Evolutionary conservation across 345 rosid genomes (phyloP).

Genomic region (Citrus reticulata): DNA sequence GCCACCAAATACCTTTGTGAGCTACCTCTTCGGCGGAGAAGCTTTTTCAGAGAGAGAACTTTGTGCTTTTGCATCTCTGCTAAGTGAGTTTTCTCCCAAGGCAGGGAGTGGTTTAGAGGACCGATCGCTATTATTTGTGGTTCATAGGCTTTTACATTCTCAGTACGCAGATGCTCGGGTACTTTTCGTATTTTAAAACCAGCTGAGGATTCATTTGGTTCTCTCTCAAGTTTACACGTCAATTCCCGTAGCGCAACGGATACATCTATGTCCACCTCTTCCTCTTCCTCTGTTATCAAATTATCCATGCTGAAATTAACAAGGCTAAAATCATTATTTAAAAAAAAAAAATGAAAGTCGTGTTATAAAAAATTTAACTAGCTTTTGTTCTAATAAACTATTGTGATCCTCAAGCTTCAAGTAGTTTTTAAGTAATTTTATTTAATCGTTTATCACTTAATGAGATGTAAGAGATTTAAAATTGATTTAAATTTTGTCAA

Average conservation of each 20-base stretch:
- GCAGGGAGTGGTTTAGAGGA: too few species aligned
- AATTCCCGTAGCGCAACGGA: fast-evolving
- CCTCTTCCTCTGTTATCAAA: too few species aligned
- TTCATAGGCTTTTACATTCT: constrained; percentile 14
- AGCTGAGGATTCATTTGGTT: too few species aligned
- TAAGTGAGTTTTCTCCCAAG: fast-evolving
- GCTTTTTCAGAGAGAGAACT: background rate
- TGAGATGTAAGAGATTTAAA: too few species aligned
- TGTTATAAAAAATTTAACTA: too few species aligned
- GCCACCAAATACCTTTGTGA: background rate
- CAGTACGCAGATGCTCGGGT: background rate
- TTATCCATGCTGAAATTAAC: fast-evolving
- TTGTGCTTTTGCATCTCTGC: background rate
- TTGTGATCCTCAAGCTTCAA: too few species aligned
- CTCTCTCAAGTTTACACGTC: fast-evolving
- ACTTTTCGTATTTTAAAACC: background rate
- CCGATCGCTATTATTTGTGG: background rate
- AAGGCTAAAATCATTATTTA: too few species aligned
- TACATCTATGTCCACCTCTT: fast-evolving
- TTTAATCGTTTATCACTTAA: too few species aligned
- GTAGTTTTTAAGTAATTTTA: too few species aligned
- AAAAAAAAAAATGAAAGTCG: too few species aligned
- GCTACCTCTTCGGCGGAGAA: background rate
- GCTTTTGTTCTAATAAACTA: too few species aligned
- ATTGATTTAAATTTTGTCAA: too few species aligned